phyloP scores from a whole-genome alignment of 768 basidiomycete genomes.

The Russula lepida region DNA sequence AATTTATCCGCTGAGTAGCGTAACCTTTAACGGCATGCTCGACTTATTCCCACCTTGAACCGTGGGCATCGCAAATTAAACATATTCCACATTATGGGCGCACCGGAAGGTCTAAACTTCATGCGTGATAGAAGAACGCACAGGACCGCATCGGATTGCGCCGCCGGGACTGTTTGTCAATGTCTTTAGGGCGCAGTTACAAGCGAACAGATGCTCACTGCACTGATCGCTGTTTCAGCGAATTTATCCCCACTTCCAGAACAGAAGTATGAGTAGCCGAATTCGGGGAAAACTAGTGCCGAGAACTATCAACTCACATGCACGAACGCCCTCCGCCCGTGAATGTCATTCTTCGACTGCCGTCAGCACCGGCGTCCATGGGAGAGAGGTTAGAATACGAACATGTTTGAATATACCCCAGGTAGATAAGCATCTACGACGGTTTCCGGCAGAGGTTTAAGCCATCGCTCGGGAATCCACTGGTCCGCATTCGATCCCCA shows the following conservation, averaged over 20 bases:
- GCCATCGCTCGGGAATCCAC: conserved; percentile 23
- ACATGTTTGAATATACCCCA: conserved; percentile 18
- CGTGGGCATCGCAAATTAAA: conserved; percentile 26
- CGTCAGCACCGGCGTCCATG: background rate
- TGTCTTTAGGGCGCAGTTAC: background rate
- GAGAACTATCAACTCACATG: conserved; percentile 22
- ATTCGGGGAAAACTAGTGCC: background rate
- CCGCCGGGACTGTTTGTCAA: background rate
- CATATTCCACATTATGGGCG: conserved; percentile 27
- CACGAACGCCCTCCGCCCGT: conserved; percentile 27
- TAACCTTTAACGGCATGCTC: conserved; percentile 25
- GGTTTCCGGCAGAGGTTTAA: conserved; percentile 17
- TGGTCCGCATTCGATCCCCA: conserved; percentile 20
- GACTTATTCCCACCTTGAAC: conserved; percentile 20
- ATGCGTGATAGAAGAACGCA: conserved; percentile 24
- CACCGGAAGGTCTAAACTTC: conserved; percentile 24
- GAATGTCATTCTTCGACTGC: conserved; percentile 26
- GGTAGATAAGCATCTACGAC: conserved; percentile 21
- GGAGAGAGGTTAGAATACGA: background rate
- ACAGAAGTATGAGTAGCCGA: background rate
- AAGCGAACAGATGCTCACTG: conserved; percentile 7
- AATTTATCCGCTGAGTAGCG: background rate
- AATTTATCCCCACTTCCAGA: conserved; percentile 15
- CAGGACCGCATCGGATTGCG: conserved; percentile 26
- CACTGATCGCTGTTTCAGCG: conserved; percentile 21